Evolutionary conservation across 1,284 basidiomycete genomes (phyloP), one percentile per base, ranked within the genome.

Genomic region (Ceratobasidium sp.): DNA sequence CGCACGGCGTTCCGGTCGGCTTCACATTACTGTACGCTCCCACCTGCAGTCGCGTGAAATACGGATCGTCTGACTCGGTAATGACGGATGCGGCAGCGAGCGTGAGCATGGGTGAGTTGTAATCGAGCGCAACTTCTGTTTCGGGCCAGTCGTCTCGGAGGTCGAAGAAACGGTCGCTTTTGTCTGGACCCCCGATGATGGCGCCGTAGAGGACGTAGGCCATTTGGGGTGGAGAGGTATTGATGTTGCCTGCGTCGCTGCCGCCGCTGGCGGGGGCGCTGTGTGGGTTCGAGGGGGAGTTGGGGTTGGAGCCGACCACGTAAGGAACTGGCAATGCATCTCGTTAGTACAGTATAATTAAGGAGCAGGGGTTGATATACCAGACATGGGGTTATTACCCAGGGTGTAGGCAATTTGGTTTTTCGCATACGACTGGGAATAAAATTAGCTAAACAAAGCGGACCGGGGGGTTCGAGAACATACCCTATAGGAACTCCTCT

Each of bases 261-360:
- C 94, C 95, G 50, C 96, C 96, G 71, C 91, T 92, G 0, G 96
- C 92, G 82, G 93, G 86, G 1, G 94, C 95, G 7, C 93, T 94
- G 81, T 97, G 94, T 0, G 96, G 95, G 81, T 97, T 97, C 62
- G 87, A 83, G 0, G 96, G 94, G 24, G 95, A 93, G 83, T 97
- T 97, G 3, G 95, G 94, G 82, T 97, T 95, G 69, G 87, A 85
- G 45, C 96, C 95, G 29, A 97, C 94, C 71, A 95, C 82, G 80
- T 94, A 95, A 0, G 93, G 91, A 4, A 87, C 91, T 90, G 75
- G 7, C 71, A 47, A 22, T 41, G 47, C 19, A 69, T 56, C 56
- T 59, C 45, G 33, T 27, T 36, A 75, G 64, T 31, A 56, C 14
- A n/a, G 24, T 64, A 19, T 9, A 17, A 4, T 9, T n/a, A 47